A percentile compares a stretch with the other conserved stretches of the same genome.
These are phyloP conservation scores for Chenopodium suecicum DNA, from an alignment of 148 eudicot genomes.

Conservation along the genomic window DNA sequence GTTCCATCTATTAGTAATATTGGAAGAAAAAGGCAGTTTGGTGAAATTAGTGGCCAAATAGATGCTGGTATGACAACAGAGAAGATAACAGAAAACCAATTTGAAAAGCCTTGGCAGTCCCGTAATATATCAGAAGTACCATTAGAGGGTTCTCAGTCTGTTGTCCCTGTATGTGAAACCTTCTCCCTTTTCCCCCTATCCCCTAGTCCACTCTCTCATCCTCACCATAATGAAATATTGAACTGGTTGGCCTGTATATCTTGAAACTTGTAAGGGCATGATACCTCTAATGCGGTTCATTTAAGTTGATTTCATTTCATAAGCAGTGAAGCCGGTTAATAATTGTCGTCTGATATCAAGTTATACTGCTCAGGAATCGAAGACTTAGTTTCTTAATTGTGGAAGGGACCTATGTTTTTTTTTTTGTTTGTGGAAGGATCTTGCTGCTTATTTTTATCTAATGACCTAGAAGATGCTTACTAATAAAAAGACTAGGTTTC, in stretches of 20 bases:
- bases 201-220: not conserved
- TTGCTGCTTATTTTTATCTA: not conserved
- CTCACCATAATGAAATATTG: not conserved
- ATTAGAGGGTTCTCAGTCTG: conserved; percentile 22
- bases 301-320: not conserved
- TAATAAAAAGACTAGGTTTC: not conserved
- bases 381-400: not conserved
- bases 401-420: not conserved
- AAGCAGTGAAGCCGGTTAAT: not conserved
- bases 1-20: conserved; percentile 3
- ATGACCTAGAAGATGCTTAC: not conserved
- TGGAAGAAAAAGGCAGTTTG: conserved; percentile 17
- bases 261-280: not conserved
- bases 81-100: not conserved
- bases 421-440: not conserved
- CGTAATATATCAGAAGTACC: conserved; percentile 26
- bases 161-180: conserved; percentile 23
- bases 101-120: conserved; percentile 15
- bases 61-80: not conserved
- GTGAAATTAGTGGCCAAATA: not conserved
- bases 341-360: not conserved
- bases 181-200: not conserved
- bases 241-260: not conserved
- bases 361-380: not conserved
- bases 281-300: not conserved